Percentiles rank a stretch among this genome's conserved stretches.
Evolutionary conservation across 1,139 yeast genomes (phyloP).

Genomic region (Nakaseomyces nivariensis): DNA sequence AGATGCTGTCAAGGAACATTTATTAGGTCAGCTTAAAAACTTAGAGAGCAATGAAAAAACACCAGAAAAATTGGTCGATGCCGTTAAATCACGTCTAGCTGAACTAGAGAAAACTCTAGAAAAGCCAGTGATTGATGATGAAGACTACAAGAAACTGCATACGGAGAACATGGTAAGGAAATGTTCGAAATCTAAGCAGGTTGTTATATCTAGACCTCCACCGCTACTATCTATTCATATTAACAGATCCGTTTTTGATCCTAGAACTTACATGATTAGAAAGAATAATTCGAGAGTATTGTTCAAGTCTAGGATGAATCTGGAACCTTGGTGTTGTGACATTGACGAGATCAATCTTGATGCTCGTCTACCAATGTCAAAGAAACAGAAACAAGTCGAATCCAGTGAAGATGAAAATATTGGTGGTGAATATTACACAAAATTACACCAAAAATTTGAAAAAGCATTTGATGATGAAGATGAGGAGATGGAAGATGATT

Average conservation of each 20-base stretch:
- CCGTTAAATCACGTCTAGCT: conserved; percentile 42
- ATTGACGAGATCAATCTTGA: conserved; percentile 66
- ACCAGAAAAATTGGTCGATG: conserved; percentile 35
- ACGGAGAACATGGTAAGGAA: conserved; percentile 68
- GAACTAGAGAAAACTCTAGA: conserved; percentile 49
- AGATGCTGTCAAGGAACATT: conserved; percentile 45
- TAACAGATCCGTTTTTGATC: conserved; percentile 86
- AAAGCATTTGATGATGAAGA: conserved; percentile 28
- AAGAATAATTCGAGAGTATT: conserved; percentile 77
- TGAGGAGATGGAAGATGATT: conserved; percentile 15
- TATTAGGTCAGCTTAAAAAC: conserved; percentile 35
- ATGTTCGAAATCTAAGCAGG: conserved; percentile 75
- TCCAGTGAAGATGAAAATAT: conserved; percentile 28
- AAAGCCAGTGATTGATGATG: conserved; percentile 68
- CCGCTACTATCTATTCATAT: conserved; percentile 77
- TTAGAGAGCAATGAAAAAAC: conserved; percentile 19
- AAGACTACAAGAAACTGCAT: conserved; percentile 61
- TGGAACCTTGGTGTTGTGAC: conserved; percentile 61
- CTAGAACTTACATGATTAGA: conserved; percentile 69
- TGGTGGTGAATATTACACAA: conserved; percentile 26
- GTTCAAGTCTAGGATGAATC: conserved; percentile 58
- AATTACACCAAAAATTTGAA: conserved; percentile 24
- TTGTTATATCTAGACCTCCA: conserved; percentile 71
- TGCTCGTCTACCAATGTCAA: conserved; percentile 66
- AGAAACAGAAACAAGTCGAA: conserved; percentile 35